Percentiles rank a stretch among this genome's conserved stretches.
Conservation (phyloP, 148 eudicot species). For the Suaeda aralocaspica region DNA sequence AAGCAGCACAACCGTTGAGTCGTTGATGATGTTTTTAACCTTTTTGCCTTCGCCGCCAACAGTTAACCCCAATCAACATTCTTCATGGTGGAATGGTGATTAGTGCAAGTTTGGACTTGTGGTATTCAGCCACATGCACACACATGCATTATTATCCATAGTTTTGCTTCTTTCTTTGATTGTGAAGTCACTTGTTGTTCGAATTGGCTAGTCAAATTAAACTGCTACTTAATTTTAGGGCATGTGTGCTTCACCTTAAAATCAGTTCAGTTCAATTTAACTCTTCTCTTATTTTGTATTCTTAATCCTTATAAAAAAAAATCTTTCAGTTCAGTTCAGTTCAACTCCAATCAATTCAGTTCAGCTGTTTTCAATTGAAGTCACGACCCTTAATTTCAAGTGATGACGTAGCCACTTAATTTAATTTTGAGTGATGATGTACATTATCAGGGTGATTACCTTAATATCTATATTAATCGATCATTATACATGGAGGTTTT, state of each 20-base stretch:
- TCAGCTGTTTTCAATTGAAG: too few relatives aligned
- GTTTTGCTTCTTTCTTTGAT: neutral
- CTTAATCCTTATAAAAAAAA: too few relatives aligned
- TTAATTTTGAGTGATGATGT: too few relatives aligned
- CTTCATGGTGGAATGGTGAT: neutral
- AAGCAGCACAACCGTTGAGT: neutral
- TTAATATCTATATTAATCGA: too few relatives aligned
- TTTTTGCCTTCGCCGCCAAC: constrained; percentile 2
- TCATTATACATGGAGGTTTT: too few relatives aligned
- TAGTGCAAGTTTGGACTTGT: neutral
- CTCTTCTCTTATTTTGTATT: too few relatives aligned
- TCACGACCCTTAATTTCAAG: too few relatives aligned
- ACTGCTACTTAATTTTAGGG: neutral
- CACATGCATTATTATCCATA: neutral
- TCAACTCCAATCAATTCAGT: too few relatives aligned
- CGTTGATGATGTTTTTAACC: neutral
- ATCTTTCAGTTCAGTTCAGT: too few relatives aligned
- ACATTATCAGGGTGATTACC: neutral
- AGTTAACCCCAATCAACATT: constrained; percentile 21
- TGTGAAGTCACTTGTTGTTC: neutral
- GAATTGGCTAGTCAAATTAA: neutral
- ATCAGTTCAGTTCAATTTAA: too few relatives aligned
- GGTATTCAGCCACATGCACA: constrained; percentile 3
- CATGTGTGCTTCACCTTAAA: too few relatives aligned
- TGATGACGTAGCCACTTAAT: too few relatives aligned